phyloP scores from a whole-genome alignment of 179 eudicot species.

The Gypsophila paniculata region DNA sequence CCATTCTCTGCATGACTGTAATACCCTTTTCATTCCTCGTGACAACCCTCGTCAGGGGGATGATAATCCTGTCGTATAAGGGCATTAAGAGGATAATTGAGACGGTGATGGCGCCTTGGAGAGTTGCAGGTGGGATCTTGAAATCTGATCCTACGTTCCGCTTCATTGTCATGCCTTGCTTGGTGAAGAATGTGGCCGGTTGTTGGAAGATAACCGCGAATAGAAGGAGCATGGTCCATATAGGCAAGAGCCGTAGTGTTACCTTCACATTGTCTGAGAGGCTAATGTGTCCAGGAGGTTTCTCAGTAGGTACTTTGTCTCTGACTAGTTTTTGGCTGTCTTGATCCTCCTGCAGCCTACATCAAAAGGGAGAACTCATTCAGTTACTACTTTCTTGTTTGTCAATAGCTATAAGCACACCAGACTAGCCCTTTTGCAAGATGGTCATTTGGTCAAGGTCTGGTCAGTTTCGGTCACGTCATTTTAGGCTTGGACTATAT shows the following conservation, averaged over 20 bases:
- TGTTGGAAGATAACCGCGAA: slow-evolving; percentile 94
- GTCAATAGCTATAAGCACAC: neutral
- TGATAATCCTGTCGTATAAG: slow-evolving; percentile 52
- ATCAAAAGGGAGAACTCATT: neutral
- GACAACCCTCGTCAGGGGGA: slow-evolving; percentile 50
- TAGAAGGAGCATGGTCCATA: slow-evolving; percentile 71
- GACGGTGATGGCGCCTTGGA: slow-evolving; percentile 69
- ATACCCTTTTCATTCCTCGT: slow-evolving; percentile 65
- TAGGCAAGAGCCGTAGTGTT: slow-evolving; percentile 57
- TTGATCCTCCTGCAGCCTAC: slow-evolving; percentile 63
- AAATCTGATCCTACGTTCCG: slow-evolving; percentile 59
- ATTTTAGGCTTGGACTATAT: no score
- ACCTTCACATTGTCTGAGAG: slow-evolving; percentile 43
- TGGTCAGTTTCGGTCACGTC: no score
- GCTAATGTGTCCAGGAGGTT: slow-evolving; percentile 11
- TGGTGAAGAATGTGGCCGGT: slow-evolving; percentile 91
- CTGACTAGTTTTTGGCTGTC: slow-evolving; percentile 33
- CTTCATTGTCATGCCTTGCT: slow-evolving; percentile 89
- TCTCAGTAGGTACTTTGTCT: slow-evolving; percentile 25
- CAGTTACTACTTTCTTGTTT: neutral
- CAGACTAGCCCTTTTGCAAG: neutral
- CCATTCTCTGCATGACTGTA: slow-evolving; percentile 78
- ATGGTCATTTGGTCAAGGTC: neutral
- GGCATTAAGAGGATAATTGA: slow-evolving; percentile 84
- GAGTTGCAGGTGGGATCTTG: slow-evolving; percentile 82